A percentile compares a stretch with the other conserved stretches of the same genome.
These are phyloP conservation scores for Nicotiana otophora DNA, from an alignment of 257 asterid genomes.

Conservation along the genomic window DNA sequence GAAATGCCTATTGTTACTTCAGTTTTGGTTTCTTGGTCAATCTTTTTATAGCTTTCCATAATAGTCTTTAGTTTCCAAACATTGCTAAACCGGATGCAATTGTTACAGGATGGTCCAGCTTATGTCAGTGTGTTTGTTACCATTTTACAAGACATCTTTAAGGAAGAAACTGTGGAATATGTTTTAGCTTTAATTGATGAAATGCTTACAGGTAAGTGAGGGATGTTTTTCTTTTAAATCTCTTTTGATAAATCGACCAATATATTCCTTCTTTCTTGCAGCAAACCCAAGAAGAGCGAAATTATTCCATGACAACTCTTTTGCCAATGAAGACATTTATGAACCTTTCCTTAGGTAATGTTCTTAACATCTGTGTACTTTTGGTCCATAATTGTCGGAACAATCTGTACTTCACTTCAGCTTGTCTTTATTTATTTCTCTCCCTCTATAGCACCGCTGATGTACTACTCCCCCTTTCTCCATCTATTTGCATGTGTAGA, in stretches of 20 bases:
- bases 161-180: constrained; percentile 90
- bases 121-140: constrained; percentile 65
- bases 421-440: not conserved
- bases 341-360: constrained; percentile 78
- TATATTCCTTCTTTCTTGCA: constrained; percentile 28
- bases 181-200: constrained; percentile 83
- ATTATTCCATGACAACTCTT: constrained; percentile 64
- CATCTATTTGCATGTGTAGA: not conserved
- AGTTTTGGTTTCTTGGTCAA: constrained; percentile 2
- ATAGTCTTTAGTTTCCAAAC: not conserved
- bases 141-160: constrained; percentile 73
- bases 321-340: constrained; percentile 59
- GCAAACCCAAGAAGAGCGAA: constrained; percentile 77
- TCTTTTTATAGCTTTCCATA: not conserved
- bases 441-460: not conserved
- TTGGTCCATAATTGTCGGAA: not conserved
- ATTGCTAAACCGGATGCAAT: constrained; percentile 2
- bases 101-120: constrained; percentile 87
- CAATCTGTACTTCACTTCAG: not conserved
- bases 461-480: not conserved
- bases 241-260: constrained; percentile 10
- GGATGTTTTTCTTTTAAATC: not conserved
- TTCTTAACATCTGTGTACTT: constrained; percentile 11
- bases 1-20: not conserved
- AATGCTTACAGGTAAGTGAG: constrained; percentile 61